phyloP scores from a whole-genome alignment of 306 rosid genomes.

The Morella rubra region DNA sequence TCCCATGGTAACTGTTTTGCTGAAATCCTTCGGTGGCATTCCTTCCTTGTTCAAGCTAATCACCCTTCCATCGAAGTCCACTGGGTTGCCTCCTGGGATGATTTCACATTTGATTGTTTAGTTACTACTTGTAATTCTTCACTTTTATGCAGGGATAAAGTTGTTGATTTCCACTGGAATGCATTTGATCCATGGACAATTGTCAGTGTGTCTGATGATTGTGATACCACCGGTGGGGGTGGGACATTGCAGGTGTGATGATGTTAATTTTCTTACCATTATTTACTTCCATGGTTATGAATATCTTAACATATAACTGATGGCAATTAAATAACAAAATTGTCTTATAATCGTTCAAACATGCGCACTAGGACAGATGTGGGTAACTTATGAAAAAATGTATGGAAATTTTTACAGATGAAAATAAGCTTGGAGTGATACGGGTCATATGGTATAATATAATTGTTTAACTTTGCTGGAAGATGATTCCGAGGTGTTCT shows the following conservation, averaged over 20 bases:
- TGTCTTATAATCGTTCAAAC: not conserved
- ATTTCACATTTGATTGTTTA: no score
- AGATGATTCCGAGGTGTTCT: not conserved
- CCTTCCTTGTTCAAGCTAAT: no score
- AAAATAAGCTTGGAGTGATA: not conserved
- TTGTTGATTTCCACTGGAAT: conserved; percentile 69
- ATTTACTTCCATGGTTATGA: not conserved
- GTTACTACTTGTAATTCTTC: no score
- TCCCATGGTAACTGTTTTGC: no score
- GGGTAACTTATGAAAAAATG: not conserved
- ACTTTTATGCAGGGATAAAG: conserved; percentile 47
- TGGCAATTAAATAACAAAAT: not conserved
- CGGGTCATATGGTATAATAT: not conserved
- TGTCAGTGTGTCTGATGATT: conserved; percentile 97
- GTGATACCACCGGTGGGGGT: conserved; percentile 97
- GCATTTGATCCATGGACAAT: conserved; percentile 91
- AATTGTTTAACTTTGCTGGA: not conserved
- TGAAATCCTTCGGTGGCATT: no score
- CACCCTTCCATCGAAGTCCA: no score
- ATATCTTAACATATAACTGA: conserved; percentile 13
- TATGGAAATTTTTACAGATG: not conserved
- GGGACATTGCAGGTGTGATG: conserved; percentile 88
- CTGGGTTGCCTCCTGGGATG: no score
- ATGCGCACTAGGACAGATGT: not conserved
- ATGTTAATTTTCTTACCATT: not conserved